Conservation (phyloP, 805 yeast species). For the Millerago galiae region DNA sequence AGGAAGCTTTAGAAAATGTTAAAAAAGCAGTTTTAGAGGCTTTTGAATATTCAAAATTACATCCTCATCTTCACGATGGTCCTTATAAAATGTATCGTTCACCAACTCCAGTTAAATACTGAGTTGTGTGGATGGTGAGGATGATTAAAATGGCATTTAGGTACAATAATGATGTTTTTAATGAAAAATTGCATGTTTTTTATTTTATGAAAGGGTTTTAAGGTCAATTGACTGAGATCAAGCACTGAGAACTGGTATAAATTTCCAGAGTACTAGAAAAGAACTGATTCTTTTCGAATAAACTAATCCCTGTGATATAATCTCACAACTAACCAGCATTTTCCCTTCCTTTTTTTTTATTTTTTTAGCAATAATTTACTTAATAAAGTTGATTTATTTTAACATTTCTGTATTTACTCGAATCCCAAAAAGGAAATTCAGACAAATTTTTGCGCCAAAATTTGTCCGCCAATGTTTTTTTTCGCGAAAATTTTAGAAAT, state of each 20-base stretch:
- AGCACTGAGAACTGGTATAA: not conserved
- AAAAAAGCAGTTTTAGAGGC: conserved; percentile 55
- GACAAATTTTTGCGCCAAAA: too few species aligned
- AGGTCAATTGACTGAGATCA: not conserved
- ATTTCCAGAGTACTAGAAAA: not conserved
- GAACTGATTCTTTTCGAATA: not conserved
- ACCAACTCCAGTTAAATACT: conserved; percentile 28
- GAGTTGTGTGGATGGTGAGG: conserved; percentile 1
- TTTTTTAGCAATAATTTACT: not conserved
- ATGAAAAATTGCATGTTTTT: not conserved
- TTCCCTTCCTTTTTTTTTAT: conserved; percentile 1
- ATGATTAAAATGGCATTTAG: conserved; percentile 23
- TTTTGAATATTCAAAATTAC: conserved; percentile 41
- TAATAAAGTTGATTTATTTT: too few species aligned
- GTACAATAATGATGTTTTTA: conserved; percentile 11
- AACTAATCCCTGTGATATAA: too few species aligned
- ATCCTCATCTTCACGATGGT: conserved; percentile 46
- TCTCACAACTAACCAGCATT: not conserved
- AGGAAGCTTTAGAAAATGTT: conserved; percentile 48
- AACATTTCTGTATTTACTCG: too few species aligned
- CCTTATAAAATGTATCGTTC: conserved; percentile 42
- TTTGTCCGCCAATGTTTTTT: too few species aligned
- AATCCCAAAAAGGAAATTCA: too few species aligned
- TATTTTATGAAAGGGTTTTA: conserved; percentile 5
- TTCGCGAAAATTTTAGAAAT: too few species aligned